These are phyloP conservation scores for Trametopsis cervina DNA, from an alignment of 768 basidiomycete species.

Conservation along the genomic window DNA sequence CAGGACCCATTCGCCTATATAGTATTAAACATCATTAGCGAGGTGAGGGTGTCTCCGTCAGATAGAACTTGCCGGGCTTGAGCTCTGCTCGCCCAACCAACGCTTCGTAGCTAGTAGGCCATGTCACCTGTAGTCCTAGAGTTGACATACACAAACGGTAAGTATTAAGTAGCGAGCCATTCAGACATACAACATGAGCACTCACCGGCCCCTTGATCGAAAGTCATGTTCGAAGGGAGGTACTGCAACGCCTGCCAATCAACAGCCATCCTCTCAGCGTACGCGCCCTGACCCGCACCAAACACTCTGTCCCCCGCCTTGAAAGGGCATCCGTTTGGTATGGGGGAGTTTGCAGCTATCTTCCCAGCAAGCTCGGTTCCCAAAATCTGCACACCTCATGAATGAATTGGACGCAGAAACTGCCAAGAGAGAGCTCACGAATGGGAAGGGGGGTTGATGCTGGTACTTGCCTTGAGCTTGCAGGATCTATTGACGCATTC, in stretches of 20 bases:
- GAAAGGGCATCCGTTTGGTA: conserved; percentile 73
- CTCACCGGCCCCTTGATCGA: conserved; percentile 80
- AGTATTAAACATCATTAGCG: neutral
- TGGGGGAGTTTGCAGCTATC: conserved; percentile 61
- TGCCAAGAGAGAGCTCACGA: conserved; percentile 27
- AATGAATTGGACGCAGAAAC: neutral
- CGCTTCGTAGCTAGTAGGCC: conserved; percentile 91
- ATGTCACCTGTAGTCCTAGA: conserved; percentile 75
- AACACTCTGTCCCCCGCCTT: conserved; percentile 86
- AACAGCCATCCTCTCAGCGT: conserved; percentile 67
- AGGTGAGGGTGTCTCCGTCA: neutral
- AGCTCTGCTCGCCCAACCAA: conserved; percentile 79
- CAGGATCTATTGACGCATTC: no score
- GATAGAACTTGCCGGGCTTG: conserved; percentile 52
- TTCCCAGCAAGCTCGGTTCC: conserved; percentile 83
- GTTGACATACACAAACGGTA: no score
- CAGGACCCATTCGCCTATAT: conserved; percentile 80
- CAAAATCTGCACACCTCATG: conserved; percentile 30
- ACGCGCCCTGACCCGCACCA: conserved; percentile 73
- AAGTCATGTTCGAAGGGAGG: conserved; percentile 70
- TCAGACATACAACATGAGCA: no score
- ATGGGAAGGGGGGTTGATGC: conserved; percentile 75
- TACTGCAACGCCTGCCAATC: conserved; percentile 44
- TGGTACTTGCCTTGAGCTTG: conserved; percentile 92
- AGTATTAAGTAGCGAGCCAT: no score